These are phyloP conservation scores for Globisporangium ultimum DNA, from an alignment of 352 stramenopile species.

Conservation along the genomic window DNA sequence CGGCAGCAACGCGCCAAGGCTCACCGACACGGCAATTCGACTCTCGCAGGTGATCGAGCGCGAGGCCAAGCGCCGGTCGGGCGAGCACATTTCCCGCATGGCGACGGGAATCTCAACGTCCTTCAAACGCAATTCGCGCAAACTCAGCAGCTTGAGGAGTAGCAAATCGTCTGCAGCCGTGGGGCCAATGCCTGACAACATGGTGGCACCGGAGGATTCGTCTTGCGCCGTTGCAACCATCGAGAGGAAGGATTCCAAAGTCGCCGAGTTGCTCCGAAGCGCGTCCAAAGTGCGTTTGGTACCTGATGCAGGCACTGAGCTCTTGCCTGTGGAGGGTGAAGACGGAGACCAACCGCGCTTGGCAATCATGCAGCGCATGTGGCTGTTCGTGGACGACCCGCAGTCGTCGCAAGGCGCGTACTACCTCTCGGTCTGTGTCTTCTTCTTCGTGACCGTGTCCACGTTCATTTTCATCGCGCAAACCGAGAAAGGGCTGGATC, in stretches of 20 bases:
- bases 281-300: not conserved
- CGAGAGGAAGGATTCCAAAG: constrained; percentile 6
- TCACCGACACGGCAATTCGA: constrained; percentile 57
- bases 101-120: constrained; percentile 26
- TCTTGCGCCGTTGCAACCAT: not conserved
- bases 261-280: constrained; percentile 4
- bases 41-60: constrained; percentile 68
- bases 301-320: no score
- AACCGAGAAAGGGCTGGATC: constrained; percentile 46
- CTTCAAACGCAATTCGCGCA: constrained; percentile 21
- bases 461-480: constrained; percentile 68
- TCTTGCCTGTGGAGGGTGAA: no score
- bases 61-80: constrained; percentile 44
- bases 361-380: constrained; percentile 18
- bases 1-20: constrained; percentile 14
- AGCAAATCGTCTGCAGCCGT: constrained; percentile 10
- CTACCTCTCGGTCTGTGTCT: constrained; percentile 58
- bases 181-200: not conserved
- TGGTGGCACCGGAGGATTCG: not conserved
- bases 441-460: constrained; percentile 62
- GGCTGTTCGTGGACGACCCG: constrained; percentile 66
- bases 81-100: constrained; percentile 36
- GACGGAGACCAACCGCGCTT: not conserved
- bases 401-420: constrained; percentile 59
- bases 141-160: constrained; percentile 9